Percentiles rank a stretch among this genome's conserved stretches.
phyloP scores from a whole-genome alignment of 768 basidiomycete genomes.

The Suillus discolor region DNA sequence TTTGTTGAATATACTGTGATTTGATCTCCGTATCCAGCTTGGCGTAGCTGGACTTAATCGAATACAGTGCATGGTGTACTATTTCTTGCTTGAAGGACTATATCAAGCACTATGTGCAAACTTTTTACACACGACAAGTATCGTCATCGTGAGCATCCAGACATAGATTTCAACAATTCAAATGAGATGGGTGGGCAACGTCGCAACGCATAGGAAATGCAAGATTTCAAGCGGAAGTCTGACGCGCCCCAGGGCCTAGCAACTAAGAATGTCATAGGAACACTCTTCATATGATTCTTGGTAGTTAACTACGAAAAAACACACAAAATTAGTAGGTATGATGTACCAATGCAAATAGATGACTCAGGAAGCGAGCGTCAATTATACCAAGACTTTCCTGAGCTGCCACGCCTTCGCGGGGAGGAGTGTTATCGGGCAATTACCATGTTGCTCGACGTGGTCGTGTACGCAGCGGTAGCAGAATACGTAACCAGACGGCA shows the following conservation, averaged over 20 bases:
- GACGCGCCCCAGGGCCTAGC: not conserved
- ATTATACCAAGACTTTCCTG: slow-evolving; percentile 79
- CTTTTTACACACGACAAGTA: not conserved
- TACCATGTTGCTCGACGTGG: slow-evolving; percentile 73
- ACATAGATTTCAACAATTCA: not conserved
- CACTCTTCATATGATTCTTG: not conserved
- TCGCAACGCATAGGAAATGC: not conserved
- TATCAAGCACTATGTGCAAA: not conserved
- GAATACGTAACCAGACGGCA: slow-evolving; percentile 93
- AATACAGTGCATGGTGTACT: not conserved
- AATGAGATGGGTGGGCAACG: not conserved
- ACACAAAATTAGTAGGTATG: not conserved
- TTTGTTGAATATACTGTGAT: not conserved
- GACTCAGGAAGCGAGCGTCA: slow-evolving; percentile 3
- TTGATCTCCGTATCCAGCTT: not conserved
- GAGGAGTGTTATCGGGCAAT: slow-evolving; percentile 86
- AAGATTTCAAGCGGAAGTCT: too few species aligned
- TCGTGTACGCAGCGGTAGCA: slow-evolving; percentile 92
- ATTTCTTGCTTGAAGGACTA: too few species aligned
- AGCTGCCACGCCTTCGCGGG: slow-evolving; percentile 79
- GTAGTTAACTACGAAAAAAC: not conserved
- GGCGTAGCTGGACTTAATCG: not conserved
- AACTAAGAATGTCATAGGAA: not conserved
- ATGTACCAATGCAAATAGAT: not conserved
- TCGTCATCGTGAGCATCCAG: not conserved